Evolutionary conservation across 352 stramenopile genomes (phyloP), one percentile per base, ranked within the genome.

Genomic region (Discostella stelligera): DNA sequence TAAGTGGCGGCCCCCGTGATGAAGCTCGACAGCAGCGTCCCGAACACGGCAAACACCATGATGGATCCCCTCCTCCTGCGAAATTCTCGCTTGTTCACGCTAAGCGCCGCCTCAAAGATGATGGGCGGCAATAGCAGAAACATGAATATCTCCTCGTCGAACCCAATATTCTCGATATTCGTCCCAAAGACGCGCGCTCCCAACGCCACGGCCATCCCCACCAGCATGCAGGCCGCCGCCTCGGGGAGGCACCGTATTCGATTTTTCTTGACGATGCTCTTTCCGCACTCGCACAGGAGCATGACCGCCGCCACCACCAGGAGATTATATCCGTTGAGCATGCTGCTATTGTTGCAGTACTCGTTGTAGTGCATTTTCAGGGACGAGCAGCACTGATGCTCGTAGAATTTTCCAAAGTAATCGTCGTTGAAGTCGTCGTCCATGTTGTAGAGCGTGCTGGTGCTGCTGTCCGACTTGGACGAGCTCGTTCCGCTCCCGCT

Each of bases 111-210:
- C 65, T 98, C 96, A 87, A 98, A 98, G 58, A 97, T 96, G 64
- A 98, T 97, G 21, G 94, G 94, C 10, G 95, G 95, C 21, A 98
- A 82, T 61, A 98, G 81, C 0, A 91, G 90, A n/a, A 96, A 87
- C 69, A 98, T 97, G 75, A 98, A 98, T 25, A 98, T 86, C 67
- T 95, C 95, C 30, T 94, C 90, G 78, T 97, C 93, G 76, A 97
- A 97, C 7, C 52, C 65, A 39, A 88, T 68, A 11, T 63, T 49
- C 30, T 84, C 71, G 21, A 86, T 74, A 37, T 56, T 69, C 48
- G 62, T 46, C 23, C 71, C 66, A 44, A 71, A 67, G 23, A 85
- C 58, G 0, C 58, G 39, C 11, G 74, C 41, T 23, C 72, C n/a
- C 14, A 80, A 37, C 5, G 56, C 55, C 50, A 74, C 70, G 9